Base-by-base conservation (phyloP, 768 basidiomycete genomes). In the Rhizopogon salebrosus region DNA sequence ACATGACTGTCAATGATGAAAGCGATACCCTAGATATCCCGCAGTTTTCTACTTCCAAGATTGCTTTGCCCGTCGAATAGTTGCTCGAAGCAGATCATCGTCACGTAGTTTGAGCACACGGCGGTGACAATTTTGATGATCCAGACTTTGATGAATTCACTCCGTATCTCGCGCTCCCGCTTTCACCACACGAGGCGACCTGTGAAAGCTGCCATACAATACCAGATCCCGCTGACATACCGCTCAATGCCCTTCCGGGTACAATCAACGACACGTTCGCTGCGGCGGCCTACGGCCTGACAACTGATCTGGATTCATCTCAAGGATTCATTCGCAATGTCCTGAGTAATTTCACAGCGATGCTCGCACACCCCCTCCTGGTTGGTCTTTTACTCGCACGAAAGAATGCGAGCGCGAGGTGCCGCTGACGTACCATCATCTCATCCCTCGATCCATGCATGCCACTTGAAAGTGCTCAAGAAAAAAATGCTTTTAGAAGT, bases 361-460 rank as follows among this genome's bases (percentile, higher is more conserved):
- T 24, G 75, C 72, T 0, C 76, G 72, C 46, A 75, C 76, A 4
- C 74, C 80, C 1, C 79, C 77, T 10, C 79, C 79, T 0, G 66
- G 72, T 7, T 83, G 81, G 82, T 71, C 70, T 11, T 66, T 71
- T 11, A 83, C 83, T 22, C 71, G 82, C 6, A 74, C 76, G 24
- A 68, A 56, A 16, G 77, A 77, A 57, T 84, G 83, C 67, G 80
- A 83, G 67, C 71, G 81, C n/a, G 72, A 71, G 48, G 73, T 82
- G 2, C 78, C 77, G 10, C 64, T 83, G 60, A 83, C 82, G 18
- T 84, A 82, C 59, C 81, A 83, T 62, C 81, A 83, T 54, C 72
- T 84, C 27, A 80, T 84, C 41, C 82, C 82, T 2, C 72, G 78
- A 24, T 75, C 76, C 20, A 72, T 66, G 16, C 82, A 85, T 54